A percentile compares a stretch with the other conserved stretches of the same genome.
Conservation (phyloP, 225 moss, liverwort and hornwort species). For the Neckera pumila region DNA sequence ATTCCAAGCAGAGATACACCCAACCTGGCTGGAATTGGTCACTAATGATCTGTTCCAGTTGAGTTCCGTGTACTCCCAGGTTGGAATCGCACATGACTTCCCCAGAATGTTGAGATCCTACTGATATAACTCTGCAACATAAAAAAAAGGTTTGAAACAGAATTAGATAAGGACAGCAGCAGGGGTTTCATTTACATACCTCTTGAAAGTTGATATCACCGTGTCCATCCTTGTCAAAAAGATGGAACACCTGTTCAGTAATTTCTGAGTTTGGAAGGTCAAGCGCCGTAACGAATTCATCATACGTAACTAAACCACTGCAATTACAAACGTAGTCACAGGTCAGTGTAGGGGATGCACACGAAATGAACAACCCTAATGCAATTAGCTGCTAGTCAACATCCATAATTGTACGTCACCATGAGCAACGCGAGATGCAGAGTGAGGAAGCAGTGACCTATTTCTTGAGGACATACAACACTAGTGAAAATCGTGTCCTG, state of each 20-base stretch:
- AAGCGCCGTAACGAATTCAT: slow-evolving; percentile 39
- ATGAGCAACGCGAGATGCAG: not conserved
- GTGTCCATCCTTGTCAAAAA: slow-evolving; percentile 46
- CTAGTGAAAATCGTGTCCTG: not conserved
- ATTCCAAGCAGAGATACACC: not conserved
- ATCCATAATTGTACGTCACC: not conserved
- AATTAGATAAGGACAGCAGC: not conserved
- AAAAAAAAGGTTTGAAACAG: not conserved
- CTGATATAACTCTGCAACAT: not conserved
- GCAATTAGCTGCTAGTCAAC: not conserved
- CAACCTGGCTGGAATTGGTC: not conserved
- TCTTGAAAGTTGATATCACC: slow-evolving; percentile 52
- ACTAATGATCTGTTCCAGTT: not conserved
- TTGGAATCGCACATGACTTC: not conserved
- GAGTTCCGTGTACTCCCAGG: not conserved
- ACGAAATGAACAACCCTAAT: not conserved
- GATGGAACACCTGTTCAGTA: slow-evolving; percentile 46
- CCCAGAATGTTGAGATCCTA: not conserved
- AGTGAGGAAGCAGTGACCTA: not conserved
- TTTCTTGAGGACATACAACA: not conserved
- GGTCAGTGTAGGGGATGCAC: not conserved
- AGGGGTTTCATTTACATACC: not conserved
- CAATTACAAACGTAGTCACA: not conserved
- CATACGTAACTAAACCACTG: slow-evolving; percentile 45
- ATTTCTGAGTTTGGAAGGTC: slow-evolving; percentile 37